Evolutionary conservation across 78 protist species (phyloP), one percentile per base, ranked within the genome.

Genomic region (Thecamonas trahens): DNA sequence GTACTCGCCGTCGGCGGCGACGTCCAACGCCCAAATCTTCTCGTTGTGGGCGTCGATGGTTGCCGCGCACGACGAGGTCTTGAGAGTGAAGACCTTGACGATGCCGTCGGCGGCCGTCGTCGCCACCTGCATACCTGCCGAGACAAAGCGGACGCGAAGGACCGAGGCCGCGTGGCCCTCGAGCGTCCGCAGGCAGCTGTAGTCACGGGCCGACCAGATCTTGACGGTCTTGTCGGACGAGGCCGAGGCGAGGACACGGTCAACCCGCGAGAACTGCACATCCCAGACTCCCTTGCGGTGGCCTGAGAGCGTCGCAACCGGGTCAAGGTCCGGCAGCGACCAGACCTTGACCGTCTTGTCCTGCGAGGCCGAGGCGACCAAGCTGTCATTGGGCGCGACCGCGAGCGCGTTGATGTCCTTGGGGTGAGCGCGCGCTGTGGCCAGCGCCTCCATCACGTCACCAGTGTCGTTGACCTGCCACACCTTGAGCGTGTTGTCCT

Each of bases 321-420:
- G 64, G 2, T 31, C 29, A 1, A 83, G 37, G 38, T 70, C 75
- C 53, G 40, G 14, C 28, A 52, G 45, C 53, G 58, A 35, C 32
- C 34, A 35, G 32, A 82, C 74, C 65, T 89, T 88, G 22, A 77
- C 74, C 37, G 72, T 72, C 31, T 70, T 40, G 70, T 92, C 96
- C 55, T 86, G 96, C 49, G 96, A 92, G 6, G 75, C 94, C 11
- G 94, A 71, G 38, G 91, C 95, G 61, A 88, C 37, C 28, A 92
- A n/a, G 67, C 58, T 59, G 59, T 91, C 94, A 55, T 91, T 90
- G n/a, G 96, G 96, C 37, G 98, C 72, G 24, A 94, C 74, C 2
- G 89, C 80, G 31, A 91, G 29, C 22, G 84, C 20, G 83, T 91
- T 91, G 53, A 94, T 79, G 76, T 91, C 98, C 73, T 91, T 61